Base-by-base conservation (phyloP, 768 basidiomycete genomes). In the Xerocomus potaroensis region DNA sequence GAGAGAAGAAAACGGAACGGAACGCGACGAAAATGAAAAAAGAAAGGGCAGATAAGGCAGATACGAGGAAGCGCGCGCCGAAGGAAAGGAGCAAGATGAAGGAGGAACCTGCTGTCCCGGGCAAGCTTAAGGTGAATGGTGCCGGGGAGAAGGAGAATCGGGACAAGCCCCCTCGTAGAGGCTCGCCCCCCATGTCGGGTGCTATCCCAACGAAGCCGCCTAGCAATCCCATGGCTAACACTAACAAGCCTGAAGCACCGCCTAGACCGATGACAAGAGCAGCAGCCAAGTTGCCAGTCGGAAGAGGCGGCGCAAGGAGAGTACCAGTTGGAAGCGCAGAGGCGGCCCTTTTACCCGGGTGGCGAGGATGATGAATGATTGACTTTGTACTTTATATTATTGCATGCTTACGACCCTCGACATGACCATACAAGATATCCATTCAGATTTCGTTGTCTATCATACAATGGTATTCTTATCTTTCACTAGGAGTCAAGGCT, bases 301-400 rank as follows among this genome's bases (percentile, higher is more conserved):
- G 63, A 56, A 70, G 64, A 49, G 72, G 72, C 23, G 84, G 83
- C 6, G 76, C 85, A 5, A 70, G 84, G 54, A 71, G 84, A 47
- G 84, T 88, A 21, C 80, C 75, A 5, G 67, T 85, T n/a, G 77
- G 79, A 50, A 85, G 83, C 52, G 73, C 74, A 2, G 82, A 84
- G 45, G 84, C 83, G 5, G 79, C 79, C 5, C 64, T 72, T 6
- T 63, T 65, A 10, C 77, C 73, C 27, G 70, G 71, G 1, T 74
- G 81, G 74, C 74, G 73, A 58, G 73, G 72, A 14, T 81, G 57
- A 66, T 41, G 8, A 30, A 45, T 8, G n/a, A 11, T 4, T 22
- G 16, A 48, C 11, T 12, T 18, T 6, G 30, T 26, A 18, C 19
- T 43, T 43, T n/a, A n/a, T n/a, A n/a, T 22, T 41, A 47, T 43